Base-by-base conservation (phyloP, 1,139 yeast species). In the Sugiyamaella neomexicana region DNA sequence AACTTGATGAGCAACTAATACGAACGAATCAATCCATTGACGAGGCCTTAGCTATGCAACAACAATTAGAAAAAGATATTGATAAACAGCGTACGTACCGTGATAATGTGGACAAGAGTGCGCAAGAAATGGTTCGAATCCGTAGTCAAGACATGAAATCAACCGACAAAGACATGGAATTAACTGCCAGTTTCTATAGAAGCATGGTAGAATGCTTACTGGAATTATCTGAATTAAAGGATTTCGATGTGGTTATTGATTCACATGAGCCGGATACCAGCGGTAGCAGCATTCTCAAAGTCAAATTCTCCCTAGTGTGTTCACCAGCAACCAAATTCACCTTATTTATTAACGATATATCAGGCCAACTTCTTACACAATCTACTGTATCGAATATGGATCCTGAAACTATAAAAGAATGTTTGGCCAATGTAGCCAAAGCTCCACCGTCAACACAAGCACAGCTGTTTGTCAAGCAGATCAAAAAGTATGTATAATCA, bases 1-100 rank as follows among this genome's bases (percentile, higher is more conserved):
- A 23, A n/a, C 82, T 80, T 58, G 82, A 85, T 83, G 75, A 89
- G 65, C 74, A 74, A 52, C 47, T 55, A 7, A 42, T 23, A 2
- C 27, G 44, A 16, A 20, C 31, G 5, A 34, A 31, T n/a, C 37
- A 40, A 9, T 43, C 41, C 3, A 29, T 51, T 3, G 52, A 53
- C 10, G 52, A 50, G 16, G 47, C 54, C 9, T 40, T 40, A 20
- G 40, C 44, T 8, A 51, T 56, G 31, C 40, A 46, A 55, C 75
- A 74, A 9, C 81, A 77, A 44, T 65, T 84, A 59, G 68, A 66
- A 44, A 63, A 64, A n/a, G 71, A 71, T 45, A 62, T 66, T 46
- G 54, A 52, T 25, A 58, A 58, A 23, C 48, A 62, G 20, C 48
- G 49, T 12, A 41, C 46, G 17, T 55, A 59, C 9, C 54, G 55